These are phyloP conservation scores for Trametes maxima DNA, from an alignment of 768 basidiomycete genomes.

Conservation along the genomic window DNA sequence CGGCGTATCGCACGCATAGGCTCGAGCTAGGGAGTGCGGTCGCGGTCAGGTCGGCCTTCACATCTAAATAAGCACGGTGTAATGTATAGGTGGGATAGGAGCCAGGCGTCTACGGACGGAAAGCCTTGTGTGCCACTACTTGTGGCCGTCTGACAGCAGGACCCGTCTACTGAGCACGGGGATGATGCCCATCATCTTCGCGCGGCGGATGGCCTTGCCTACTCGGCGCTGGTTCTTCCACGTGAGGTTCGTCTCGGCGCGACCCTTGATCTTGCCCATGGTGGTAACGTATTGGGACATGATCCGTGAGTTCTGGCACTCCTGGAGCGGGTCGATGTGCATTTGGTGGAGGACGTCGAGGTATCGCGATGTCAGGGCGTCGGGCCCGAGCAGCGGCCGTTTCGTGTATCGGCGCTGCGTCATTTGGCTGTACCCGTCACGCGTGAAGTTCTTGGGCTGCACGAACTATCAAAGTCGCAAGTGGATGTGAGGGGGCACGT, in stretches of 20 bases:
- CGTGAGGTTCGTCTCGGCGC: conserved; percentile 72
- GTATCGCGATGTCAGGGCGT: conserved; percentile 51
- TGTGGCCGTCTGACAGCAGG: not conserved
- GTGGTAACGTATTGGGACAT: conserved; percentile 62
- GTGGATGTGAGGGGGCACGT: conserved; percentile 1
- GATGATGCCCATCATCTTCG: conserved; percentile 90
- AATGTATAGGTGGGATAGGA: conserved; percentile 12
- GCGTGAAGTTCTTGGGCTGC: conserved; percentile 47
- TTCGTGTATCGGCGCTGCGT: conserved; percentile 3
- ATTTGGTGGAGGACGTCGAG: conserved; percentile 74
- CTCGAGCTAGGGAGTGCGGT: too few relatives aligned
- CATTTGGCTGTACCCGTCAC: conserved; percentile 28
- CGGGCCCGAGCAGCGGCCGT: conserved; percentile 56
- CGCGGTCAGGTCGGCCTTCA: too few relatives aligned
- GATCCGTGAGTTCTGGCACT: conserved; percentile 61
- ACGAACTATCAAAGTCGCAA: conserved; percentile 42
- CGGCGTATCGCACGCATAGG: not conserved
- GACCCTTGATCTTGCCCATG: conserved; percentile 80
- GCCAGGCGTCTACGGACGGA: not conserved
- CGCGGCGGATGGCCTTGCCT: conserved; percentile 83
- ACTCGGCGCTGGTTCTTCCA: conserved; percentile 76
- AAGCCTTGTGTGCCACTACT: not conserved
- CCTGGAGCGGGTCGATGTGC: conserved; percentile 71
- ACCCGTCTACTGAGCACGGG: conserved; percentile 42
- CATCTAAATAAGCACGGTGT: not conserved